Evolutionary conservation across 495 filamentous ascomycete species (phyloP), one percentile per base, ranked within the genome.

Genomic region (Neurospora discreta): DNA sequence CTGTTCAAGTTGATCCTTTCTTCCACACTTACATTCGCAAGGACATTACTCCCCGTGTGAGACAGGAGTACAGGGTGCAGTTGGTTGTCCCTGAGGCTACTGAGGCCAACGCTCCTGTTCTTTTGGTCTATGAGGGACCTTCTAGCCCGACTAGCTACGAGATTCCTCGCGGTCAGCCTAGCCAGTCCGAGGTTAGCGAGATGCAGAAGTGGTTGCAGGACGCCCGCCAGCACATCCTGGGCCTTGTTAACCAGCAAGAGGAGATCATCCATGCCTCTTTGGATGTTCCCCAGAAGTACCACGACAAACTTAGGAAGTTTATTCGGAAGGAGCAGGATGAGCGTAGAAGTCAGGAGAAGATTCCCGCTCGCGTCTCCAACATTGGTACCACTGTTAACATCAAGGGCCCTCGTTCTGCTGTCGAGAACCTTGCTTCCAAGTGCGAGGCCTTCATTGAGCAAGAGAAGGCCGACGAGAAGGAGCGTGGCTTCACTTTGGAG

Each of bases 391-490:
- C 78, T 10, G 85, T 96, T 69, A 88, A 86, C 30, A 83, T 99
- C 71, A 90, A 92, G 67, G 96, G 96, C 20, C 94, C 93, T 41
- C 81, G 87, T 40, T 84, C 85, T 36, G 85, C 85, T 70, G 93
- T 97, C 16, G 87, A 91, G 20, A 86, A 89, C 1, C 87, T 97
- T 36, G 84, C 83, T 26, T 82, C 86, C 6, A 94, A 92, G 81
- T 86, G 95, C 68, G 78, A 86, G 38, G 86, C 85, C 15, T 98
- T 98, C 77, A 82, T 98, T 42, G 90, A 90, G 60, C 88, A 93
- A 73, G 93, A 95, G 80, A 90, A 91, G 81, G 86, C 91, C 80
- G 93, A 97, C 74, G 93, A 97, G 76, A 89, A 92, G 73, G 93
- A 97, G 81, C 90, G 94, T 68, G 93, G 92, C 5, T 93, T 94